A percentile compares a stretch with the other conserved stretches of the same genome.
Conservation (phyloP, 2,329 filamentous ascomycete genomes). For the Microcyclospora pomicola region DNA sequence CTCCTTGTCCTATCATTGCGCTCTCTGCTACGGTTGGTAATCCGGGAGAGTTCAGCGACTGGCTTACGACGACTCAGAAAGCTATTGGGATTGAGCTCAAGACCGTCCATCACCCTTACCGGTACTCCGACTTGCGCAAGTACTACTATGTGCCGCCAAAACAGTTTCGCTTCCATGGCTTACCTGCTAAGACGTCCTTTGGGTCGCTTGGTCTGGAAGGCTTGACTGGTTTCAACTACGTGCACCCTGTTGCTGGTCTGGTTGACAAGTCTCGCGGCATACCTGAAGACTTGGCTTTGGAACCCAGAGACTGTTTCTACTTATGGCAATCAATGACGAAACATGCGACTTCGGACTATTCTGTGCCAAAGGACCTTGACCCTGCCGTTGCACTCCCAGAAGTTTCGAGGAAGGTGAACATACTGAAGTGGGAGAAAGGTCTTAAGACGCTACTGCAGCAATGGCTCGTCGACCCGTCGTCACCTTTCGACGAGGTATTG, state of each 20-base stretch:
- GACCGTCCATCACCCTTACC: constrained; percentile 53
- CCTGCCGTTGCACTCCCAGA: constrained; percentile 37
- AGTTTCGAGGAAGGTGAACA: constrained; percentile 49
- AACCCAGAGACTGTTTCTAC: constrained; percentile 55
- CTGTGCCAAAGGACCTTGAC: constrained; percentile 36
- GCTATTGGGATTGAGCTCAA: constrained; percentile 49
- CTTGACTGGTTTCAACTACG: constrained; percentile 39
- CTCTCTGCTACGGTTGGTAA: constrained; percentile 71
- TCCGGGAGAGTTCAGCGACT: constrained; percentile 52
- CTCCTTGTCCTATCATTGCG: constrained; percentile 65
- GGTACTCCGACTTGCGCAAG: constrained; percentile 69
- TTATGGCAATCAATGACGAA: constrained; percentile 53
- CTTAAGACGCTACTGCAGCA: constrained; percentile 44
- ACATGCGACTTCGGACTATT: constrained; percentile 32
- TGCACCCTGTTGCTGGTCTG: constrained; percentile 54
- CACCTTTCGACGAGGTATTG: constrained; percentile 40
- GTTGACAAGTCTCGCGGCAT: constrained; percentile 48
- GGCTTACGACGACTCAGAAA: constrained; percentile 52
- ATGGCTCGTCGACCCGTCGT: constrained; percentile 46
- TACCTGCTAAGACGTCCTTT: constrained; percentile 31
- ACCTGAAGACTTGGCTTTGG: constrained; percentile 53
- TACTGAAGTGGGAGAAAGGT: constrained; percentile 49
- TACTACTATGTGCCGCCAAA: constrained; percentile 48
- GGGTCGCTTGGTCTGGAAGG: constrained; percentile 35
- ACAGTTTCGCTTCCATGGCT: constrained; percentile 37